Conservation (phyloP, 108 stramenopile genomes). For the Seminavis robusta region DNA sequence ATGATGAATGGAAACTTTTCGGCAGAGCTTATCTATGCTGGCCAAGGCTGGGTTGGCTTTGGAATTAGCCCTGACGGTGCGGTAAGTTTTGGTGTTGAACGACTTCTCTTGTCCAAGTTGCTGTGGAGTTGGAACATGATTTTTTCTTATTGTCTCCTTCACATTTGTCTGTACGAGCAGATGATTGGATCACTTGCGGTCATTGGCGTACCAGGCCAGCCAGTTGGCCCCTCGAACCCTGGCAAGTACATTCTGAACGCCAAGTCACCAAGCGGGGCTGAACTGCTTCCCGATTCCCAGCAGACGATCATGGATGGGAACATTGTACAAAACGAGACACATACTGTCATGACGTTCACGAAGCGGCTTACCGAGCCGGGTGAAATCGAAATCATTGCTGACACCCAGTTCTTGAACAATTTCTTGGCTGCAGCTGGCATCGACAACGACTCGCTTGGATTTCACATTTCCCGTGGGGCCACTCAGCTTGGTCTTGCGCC, state of each 20-base stretch:
- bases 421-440: conserved; percentile 49
- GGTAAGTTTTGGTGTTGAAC: too few species aligned
- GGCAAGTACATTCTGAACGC: conserved; percentile 45
- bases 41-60: conserved; percentile 30
- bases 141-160: too few species aligned
- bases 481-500: too few species aligned
- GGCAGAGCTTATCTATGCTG: neutral
- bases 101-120: too few species aligned
- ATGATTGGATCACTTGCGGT: conserved; percentile 33
- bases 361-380: conserved; percentile 50
- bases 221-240: conserved; percentile 9
- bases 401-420: conserved; percentile 22
- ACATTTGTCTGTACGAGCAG: too few species aligned
- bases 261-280: conserved; percentile 19
- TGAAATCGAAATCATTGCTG: conserved; percentile 31
- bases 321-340: conserved; percentile 29
- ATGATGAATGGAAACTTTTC: neutral
- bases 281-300: conserved; percentile 13
- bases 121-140: too few species aligned
- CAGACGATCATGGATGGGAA: conserved; percentile 56
- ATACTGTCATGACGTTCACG: conserved; percentile 56
- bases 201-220: conserved; percentile 26
- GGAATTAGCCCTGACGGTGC: conserved; percentile 8
- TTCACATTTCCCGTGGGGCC: conserved; percentile 26
- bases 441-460: conserved; percentile 23